Base-by-base conservation (phyloP, 1,139 yeast genomes). In the Protomyces macrosporus region DNA sequence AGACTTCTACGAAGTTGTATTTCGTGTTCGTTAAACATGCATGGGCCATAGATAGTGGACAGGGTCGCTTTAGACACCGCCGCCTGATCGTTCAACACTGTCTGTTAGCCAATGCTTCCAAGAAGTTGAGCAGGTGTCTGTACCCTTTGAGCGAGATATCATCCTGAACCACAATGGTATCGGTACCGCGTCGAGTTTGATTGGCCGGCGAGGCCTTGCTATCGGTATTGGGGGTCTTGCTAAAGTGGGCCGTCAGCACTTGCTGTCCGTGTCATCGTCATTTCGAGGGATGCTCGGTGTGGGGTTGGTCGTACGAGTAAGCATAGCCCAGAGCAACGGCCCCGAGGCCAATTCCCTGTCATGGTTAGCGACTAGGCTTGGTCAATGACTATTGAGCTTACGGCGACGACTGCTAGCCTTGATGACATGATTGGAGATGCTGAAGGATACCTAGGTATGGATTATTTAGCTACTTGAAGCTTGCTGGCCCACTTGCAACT, bases 121-220 rank as follows among this genome's bases (percentile, higher is more conserved):
- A 6, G 35, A 23, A 14, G 2, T 50, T 9, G 16, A 6, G 55
- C 12, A 9, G 7, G 40, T 5, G 32, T 52, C 37, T 34, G 4
- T 14, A 35, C 34, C 55, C 62, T 50, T 58, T 58, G 56, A 58
- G 56, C 10, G 62, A 58, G 23, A 58, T 16, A 23, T 58, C 62
- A n/a, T 53, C 45, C n/a, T 33, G 35, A 3, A 16, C 36, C 14
- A 40, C 14, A 10, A 35, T 33, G n/a, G 56, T 23, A 16, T 58
- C 52, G 33, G 62, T 58, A 34, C 52, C 48, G 6, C 51, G 35
- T 5, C 56, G 45, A 7, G 62, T 51, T 33, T 52, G 62, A 34
- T 58, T 58, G n/a, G 62, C 62, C 30, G 62, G 56, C n/a, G 62
- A 58, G 4, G 56, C 62, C 6, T 58, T 45, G 34, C 42, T 52